Base-by-base conservation (phyloP, 2,329 filamentous ascomycete species). In the Aureobasidium sp. region DNA sequence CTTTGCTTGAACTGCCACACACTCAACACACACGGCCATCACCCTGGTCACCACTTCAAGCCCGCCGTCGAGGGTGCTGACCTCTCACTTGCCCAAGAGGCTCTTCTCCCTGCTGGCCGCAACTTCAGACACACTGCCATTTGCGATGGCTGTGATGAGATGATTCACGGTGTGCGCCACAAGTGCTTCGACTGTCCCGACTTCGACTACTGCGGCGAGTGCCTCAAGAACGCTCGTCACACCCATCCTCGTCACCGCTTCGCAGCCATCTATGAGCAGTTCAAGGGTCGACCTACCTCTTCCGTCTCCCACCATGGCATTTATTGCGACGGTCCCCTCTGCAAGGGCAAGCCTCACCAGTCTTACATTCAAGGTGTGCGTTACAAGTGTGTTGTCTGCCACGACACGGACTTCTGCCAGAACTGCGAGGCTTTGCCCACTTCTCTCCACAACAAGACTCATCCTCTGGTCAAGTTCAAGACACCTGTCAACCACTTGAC, bases 151-250 rank as follows among this genome's bases (percentile, higher is more conserved):
- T 99, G 95, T 74, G 90, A 97, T 69, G 88, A 85, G 81, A 86
- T 85, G 73, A 94, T 99, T 70, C 81, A 82, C 68, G 95, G 94
- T 68, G 82, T 96, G 62, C 93, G 94, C 68, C 88, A 97, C 83
- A 99, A 99, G 82, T 99, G 94, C 74, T 81, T 97, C 66, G 87
- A 91, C 73, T 99, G 94, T 79, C 94, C 95, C 47, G 94, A 99
- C 75, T 99, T 91, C 89, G 94, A 99, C 71, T 97, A 90, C 77
- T 99, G 94, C 79, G 81, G 82, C 27, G 79, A 84, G 9, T 99
- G 95, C 75, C 75, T 90, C 63, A 76, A 81, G 68, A 84, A 81
- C 67, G 87, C 90, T 48, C 75, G 77, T 64, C 81, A 85, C 68
- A 85, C 82, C 54, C 95, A 99, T 73, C 85, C 90, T 19, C 81